These are phyloP conservation scores for Lipomyces sp. DNA, from an alignment of 805 yeast species.

Conservation along the genomic window DNA sequence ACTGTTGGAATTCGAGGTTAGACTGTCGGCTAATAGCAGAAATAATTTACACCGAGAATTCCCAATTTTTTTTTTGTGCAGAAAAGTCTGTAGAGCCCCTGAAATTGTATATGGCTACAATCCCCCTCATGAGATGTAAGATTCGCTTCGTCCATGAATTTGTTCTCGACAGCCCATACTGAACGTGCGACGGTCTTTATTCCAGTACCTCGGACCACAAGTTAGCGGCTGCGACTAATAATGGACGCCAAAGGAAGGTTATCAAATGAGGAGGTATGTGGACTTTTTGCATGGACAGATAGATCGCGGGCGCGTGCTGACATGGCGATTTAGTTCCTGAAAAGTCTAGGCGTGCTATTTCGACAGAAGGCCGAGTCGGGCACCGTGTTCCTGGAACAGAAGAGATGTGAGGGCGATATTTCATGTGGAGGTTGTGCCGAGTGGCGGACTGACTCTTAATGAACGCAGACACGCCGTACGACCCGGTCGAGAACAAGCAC, in stretches of 20 bases:
- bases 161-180: no score
- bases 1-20: neutral
- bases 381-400: slow-evolving; percentile 39
- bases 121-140: no score
- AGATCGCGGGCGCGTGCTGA: neutral
- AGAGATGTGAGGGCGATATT: slow-evolving; percentile 33
- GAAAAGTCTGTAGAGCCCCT: no score
- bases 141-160: no score
- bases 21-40: neutral
- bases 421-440: neutral
- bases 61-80: no score
- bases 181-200: no score
- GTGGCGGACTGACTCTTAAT: slow-evolving; percentile 15
- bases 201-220: no score
- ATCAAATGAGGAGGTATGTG: slow-evolving; percentile 22
- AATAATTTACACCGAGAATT: neutral
- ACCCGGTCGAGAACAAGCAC: slow-evolving; percentile 21
- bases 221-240: no score
- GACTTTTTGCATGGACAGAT: neutral
- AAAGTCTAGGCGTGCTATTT: slow-evolving; percentile 33
- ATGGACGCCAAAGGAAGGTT: slow-evolving; percentile 18
- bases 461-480: slow-evolving; percentile 1
- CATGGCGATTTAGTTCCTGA: slow-evolving; percentile 32
- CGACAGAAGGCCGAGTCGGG: slow-evolving; percentile 34
- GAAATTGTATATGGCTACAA: no score